Conservation (phyloP, 179 eudicot genomes). For the Gypsophila paniculata region DNA sequence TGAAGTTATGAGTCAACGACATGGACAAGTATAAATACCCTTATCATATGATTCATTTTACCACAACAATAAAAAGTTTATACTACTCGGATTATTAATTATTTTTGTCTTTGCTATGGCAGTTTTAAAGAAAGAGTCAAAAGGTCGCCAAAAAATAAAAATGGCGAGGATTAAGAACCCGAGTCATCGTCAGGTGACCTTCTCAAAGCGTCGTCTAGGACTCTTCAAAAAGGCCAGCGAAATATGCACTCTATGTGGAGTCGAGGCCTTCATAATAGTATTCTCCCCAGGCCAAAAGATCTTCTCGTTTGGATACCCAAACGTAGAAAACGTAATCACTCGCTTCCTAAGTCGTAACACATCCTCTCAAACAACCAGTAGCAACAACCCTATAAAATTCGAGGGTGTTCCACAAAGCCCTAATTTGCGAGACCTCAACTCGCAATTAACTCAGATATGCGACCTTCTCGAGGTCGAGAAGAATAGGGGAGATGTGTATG, state of each 20-base stretch:
- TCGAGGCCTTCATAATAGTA: conserved; percentile 38
- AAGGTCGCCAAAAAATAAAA: conserved; percentile 52
- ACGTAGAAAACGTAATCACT: conserved; percentile 36
- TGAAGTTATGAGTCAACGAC: conserved; percentile 11
- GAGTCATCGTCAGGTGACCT: conserved; percentile 47
- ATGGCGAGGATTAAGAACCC: conserved; percentile 42
- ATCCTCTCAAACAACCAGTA: neutral
- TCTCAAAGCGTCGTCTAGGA: conserved; percentile 52
- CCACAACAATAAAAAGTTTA: neutral
- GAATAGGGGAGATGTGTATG: conserved; percentile 36
- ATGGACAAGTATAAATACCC: conserved; percentile 20
- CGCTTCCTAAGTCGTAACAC: conserved; percentile 30
- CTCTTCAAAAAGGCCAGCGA: conserved; percentile 53
- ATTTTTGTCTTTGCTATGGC: conserved; percentile 23
- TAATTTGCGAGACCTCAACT: conserved; percentile 31
- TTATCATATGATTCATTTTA: neutral
- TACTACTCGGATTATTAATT: too few relatives aligned
- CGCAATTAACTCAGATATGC: conserved; percentile 33
- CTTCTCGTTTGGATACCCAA: conserved; percentile 46
- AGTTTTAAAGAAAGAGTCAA: conserved; percentile 34
- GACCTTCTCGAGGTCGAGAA: conserved; percentile 41
- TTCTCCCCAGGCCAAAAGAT: conserved; percentile 48
- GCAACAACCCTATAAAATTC: neutral
- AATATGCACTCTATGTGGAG: conserved; percentile 51
- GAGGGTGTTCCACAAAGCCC: conserved; percentile 28